Evolutionary conservation across 805 yeast genomes (phyloP), one percentile per base, ranked within the genome.

Genomic region (Kodamaea nitidulidarum): DNA sequence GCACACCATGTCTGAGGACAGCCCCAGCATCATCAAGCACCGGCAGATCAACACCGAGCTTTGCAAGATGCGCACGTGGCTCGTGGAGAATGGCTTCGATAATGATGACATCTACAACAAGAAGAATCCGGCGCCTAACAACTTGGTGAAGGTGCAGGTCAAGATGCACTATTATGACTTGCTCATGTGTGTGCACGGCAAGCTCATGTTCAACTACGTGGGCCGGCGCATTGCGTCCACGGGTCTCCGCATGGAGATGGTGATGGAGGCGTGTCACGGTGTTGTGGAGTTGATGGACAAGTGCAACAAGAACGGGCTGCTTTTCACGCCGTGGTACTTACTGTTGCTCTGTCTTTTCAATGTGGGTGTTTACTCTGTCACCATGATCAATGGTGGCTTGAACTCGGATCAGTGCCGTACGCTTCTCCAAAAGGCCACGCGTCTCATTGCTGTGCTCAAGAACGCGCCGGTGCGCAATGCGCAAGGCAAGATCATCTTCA

Each of bases 281-380:
- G 54, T 63, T 3, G 45, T 67, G 7, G 55, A 53, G 14, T 47
- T 67, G 7, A 45, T 67, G 21, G 50, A 52, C 31, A 52, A 55
- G 39, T 45, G 69, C 18, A 53, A 55, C 16, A 49, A 54, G 9
- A 56, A 57, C 4, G 58, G 60, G 1, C 38, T 48, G 6, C 42
- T 66, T 10, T 62, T 52, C 39, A 49, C 66, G 10, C 83, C 83
- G 2, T 78, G 84, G 84, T 74, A 75, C 66, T 45, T 67, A 34
- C 66, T 61, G 20, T 52, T 80, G 33, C 58, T 70, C 3, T 49
- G 73, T 9, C 51, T 76, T 9, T 71, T 75, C 47, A 65, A 65
- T 31, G 67, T 65, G 1, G 76, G 79, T 4, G 49, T 73, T 3
- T 60, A 55, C 30, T 56, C 67, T 15, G 46, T 76, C 4, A 61